Conservation (phyloP, 2,329 filamentous ascomycete species). For the Allantophomopsis lycopodina region DNA sequence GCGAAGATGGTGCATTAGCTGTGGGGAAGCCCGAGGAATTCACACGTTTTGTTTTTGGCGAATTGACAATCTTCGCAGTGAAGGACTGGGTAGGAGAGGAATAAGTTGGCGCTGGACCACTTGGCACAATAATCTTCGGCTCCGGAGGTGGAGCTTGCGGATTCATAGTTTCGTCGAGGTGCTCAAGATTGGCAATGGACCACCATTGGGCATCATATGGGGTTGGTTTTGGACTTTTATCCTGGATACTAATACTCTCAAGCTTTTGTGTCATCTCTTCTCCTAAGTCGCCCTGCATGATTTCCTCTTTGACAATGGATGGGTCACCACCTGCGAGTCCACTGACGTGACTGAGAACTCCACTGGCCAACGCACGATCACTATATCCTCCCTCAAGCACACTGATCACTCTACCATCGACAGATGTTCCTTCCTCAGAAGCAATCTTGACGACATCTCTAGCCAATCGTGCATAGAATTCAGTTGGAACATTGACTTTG, state of each 20-base stretch:
- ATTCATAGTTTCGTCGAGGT: constrained; percentile 47
- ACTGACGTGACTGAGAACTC: constrained; percentile 79
- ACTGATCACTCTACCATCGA: constrained; percentile 79
- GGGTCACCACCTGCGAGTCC: constrained; percentile 54
- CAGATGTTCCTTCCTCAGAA: constrained; percentile 61
- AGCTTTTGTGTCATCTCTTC: constrained; percentile 7
- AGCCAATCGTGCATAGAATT: constrained; percentile 88
- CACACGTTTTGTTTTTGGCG: constrained; percentile 50
- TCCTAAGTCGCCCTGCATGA: constrained; percentile 29
- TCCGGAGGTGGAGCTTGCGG: constrained; percentile 33
- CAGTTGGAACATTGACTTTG: constrained; percentile 87
- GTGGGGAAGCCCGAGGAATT: constrained; percentile 36
- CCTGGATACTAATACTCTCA: not conserved
- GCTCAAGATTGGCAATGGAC: constrained; percentile 49
- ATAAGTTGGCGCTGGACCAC: constrained; percentile 54
- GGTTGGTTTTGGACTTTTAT: constrained; percentile 3
- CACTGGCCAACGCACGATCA: constrained; percentile 77
- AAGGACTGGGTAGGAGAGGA: constrained; percentile 82
- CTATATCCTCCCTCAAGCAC: constrained; percentile 95
- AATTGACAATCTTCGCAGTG: constrained; percentile 62
- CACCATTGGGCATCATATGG: constrained; percentile 62
- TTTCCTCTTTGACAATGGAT: constrained; percentile 21
- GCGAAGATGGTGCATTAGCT: constrained; percentile 18
- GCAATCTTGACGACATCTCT: constrained; percentile 74
- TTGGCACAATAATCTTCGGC: constrained; percentile 37